Evolutionary conservation across 306 rosid genomes (phyloP).

Genomic region (Casuarina equisetifolia): DNA sequence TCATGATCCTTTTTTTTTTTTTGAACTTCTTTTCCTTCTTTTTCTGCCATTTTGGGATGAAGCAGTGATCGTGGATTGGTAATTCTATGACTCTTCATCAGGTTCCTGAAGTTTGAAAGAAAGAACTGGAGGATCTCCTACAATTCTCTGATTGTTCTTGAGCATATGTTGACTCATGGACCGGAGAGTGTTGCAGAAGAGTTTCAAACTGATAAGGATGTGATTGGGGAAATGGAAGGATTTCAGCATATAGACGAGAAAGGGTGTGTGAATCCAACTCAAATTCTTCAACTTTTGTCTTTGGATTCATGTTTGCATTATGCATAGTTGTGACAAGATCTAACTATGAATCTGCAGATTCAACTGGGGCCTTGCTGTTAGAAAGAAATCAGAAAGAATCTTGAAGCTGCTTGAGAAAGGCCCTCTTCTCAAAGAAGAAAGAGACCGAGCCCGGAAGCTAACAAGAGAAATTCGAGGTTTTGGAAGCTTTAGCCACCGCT

Average conservation of each 20-base stretch:
- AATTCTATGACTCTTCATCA: slow-evolving; percentile 28
- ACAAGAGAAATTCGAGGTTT: slow-evolving; percentile 91
- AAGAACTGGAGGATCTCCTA: slow-evolving; percentile 83
- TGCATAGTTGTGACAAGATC: background rate
- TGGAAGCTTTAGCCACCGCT: slow-evolving; percentile 65
- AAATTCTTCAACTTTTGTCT: background rate
- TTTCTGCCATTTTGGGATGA: background rate
- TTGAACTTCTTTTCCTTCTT: background rate
- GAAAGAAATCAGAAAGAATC: slow-evolving; percentile 74
- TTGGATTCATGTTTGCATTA: background rate
- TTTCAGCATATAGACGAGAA: slow-evolving; percentile 71
- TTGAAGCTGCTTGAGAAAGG: slow-evolving; percentile 62
- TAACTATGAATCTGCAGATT: slow-evolving; percentile 48
- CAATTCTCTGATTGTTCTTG: slow-evolving; percentile 72
- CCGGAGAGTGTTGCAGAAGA: slow-evolving; percentile 86
- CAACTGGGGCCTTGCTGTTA: slow-evolving; percentile 88
- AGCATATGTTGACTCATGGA: slow-evolving; percentile 86
- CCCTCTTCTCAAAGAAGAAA: slow-evolving; percentile 70
- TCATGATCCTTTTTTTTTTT: background rate
- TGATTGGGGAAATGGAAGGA: slow-evolving; percentile 52
- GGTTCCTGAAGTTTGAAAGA: slow-evolving; percentile 72
- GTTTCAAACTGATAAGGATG: slow-evolving; percentile 65
- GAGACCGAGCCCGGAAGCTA: slow-evolving; percentile 68
- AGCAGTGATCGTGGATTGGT: slow-evolving; percentile 2
- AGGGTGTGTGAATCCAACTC: slow-evolving; percentile 42